Conservation (phyloP, 2,329 filamentous ascomycete species). For the Volutella citrinella region DNA sequence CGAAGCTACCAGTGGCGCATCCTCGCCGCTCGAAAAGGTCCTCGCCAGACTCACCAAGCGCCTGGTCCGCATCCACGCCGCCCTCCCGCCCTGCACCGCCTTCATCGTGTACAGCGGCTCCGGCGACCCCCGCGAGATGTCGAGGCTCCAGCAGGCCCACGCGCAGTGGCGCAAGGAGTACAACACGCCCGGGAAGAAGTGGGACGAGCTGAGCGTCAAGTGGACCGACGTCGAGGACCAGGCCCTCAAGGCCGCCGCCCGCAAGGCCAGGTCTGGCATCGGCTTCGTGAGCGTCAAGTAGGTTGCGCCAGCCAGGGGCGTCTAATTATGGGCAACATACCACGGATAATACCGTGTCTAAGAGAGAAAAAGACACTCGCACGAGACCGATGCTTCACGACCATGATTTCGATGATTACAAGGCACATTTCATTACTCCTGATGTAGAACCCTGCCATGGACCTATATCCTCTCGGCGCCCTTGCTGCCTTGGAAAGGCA, state of each 20-base stretch:
- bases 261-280: slow-evolving; percentile 57
- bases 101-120: slow-evolving; percentile 65
- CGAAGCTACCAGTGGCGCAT: slow-evolving; percentile 5
- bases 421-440: no score
- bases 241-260: slow-evolving; percentile 55
- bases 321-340: no score
- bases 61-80: slow-evolving; percentile 53
- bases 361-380: no score
- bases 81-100: slow-evolving; percentile 62
- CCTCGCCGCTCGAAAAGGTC: slow-evolving; percentile 41
- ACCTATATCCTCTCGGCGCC: no score
- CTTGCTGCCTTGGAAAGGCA: no score
- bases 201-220: slow-evolving; percentile 63
- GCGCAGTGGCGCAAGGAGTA: slow-evolving; percentile 62
- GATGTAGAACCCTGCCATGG: no score
- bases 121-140: slow-evolving; percentile 67
- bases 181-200: slow-evolving; percentile 60
- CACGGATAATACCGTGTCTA: no score
- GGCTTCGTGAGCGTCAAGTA: slow-evolving; percentile 65
- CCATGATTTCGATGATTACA: no score
- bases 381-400: no score
- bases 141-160: slow-evolving; percentile 57
- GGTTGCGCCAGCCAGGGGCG: no score
- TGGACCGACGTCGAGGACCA: slow-evolving; percentile 68
- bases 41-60: slow-evolving; percentile 45